These are phyloP conservation scores for Arabidopsis suecica DNA, from an alignment of 345 rosid species.

Conservation along the genomic window DNA sequence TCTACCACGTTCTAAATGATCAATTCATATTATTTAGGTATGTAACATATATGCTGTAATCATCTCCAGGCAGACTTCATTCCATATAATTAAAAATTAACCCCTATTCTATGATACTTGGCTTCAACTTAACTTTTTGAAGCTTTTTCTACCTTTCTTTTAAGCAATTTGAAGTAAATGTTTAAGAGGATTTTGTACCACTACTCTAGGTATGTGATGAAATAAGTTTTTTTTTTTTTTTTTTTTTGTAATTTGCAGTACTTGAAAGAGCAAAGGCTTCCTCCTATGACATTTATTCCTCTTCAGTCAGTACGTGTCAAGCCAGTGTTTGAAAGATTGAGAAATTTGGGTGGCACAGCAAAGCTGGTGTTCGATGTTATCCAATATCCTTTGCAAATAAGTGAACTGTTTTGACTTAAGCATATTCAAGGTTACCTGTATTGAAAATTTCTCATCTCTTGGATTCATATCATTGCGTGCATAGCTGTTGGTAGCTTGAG, in stretches of 20 bases:
- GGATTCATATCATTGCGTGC: slow-evolving; percentile 25
- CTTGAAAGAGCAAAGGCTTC: slow-evolving; percentile 98
- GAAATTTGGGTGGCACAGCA: slow-evolving; percentile 83
- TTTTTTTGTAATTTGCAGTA: slow-evolving; percentile 63
- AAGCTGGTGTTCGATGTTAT: slow-evolving; percentile 87
- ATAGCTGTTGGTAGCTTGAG: slow-evolving; percentile 33
- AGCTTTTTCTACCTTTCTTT: slow-evolving; percentile 29
- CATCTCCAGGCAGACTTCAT: slow-evolving; percentile 18
- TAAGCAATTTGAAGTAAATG: slow-evolving; percentile 17
- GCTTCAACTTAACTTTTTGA: slow-evolving; percentile 7
- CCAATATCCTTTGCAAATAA: slow-evolving; percentile 80
- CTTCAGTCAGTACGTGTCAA: slow-evolving; percentile 94
- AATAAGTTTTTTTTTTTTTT: slow-evolving; percentile 27
- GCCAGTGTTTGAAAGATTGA: slow-evolving; percentile 80
- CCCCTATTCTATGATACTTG: slow-evolving; percentile 12
- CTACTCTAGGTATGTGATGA: slow-evolving; percentile 25
- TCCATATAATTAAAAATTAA: slow-evolving; percentile 1
- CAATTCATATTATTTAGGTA: slow-evolving; percentile 14
- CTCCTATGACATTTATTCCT: slow-evolving; percentile 97
- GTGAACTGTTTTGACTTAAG: slow-evolving; percentile 28
- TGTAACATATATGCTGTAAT: slow-evolving; percentile 31
- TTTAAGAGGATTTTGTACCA: slow-evolving; percentile 14
- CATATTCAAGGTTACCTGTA: slow-evolving; percentile 18
- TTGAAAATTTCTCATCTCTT: slow-evolving; percentile 21
- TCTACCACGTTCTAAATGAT: slow-evolving; percentile 26